These are phyloP conservation scores for Boletus reticuloceps DNA, from an alignment of 768 basidiomycete species.

Conservation along the genomic window DNA sequence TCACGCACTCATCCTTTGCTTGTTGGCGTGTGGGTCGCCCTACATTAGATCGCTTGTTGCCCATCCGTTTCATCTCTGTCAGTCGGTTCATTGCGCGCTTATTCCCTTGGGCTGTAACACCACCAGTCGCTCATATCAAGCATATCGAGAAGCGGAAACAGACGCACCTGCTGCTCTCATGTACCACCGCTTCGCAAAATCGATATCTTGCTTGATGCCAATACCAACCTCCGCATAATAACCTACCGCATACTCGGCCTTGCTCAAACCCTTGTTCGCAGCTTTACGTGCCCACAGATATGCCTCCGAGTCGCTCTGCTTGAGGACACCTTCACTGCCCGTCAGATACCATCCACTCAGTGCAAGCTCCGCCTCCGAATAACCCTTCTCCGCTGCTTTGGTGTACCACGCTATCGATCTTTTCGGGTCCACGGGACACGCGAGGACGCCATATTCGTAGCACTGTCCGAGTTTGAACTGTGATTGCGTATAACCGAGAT, in stretches of 20 bases:
- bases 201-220: conserved; percentile 93
- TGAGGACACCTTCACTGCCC: conserved; percentile 90
- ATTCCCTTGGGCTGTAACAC: conserved; percentile 86
- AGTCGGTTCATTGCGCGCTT: conserved; percentile 94
- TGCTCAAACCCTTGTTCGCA: conserved; percentile 93
- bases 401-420: conserved; percentile 99
- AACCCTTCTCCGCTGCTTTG: conserved; percentile 95
- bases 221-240: conserved; percentile 99
- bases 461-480: conserved; percentile 96
- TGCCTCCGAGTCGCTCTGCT: conserved; percentile 98
- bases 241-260: conserved; percentile 98
- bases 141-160: not conserved
- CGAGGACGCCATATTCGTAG: conserved; percentile 87
- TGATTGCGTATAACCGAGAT: conserved; percentile 88
- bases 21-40: conserved; percentile 90
- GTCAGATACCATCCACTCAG: conserved; percentile 99
- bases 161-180: conserved; percentile 95
- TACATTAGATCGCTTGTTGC: conserved; percentile 72
- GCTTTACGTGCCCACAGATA: conserved; percentile 96
- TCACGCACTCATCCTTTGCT: conserved; percentile 91
- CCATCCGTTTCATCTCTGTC: conserved; percentile 92
- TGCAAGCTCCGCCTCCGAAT: conserved; percentile 92
- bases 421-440: conserved; percentile 89
- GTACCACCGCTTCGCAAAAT: conserved; percentile 97
- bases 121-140: not conserved